phyloP scores from a whole-genome alignment of 1,284 basidiomycete species.

The Sporisorium exsertum region DNA sequence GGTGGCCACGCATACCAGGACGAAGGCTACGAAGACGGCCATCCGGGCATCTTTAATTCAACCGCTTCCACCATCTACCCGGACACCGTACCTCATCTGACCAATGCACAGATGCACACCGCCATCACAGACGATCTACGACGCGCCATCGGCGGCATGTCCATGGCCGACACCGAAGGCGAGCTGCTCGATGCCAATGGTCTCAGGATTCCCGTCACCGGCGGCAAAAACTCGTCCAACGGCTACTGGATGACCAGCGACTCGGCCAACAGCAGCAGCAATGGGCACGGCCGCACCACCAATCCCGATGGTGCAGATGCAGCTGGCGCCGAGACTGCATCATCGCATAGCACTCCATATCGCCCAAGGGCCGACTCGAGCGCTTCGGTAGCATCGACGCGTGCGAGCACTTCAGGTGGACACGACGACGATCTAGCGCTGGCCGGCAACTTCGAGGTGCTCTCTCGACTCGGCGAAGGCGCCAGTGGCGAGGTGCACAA shows the following conservation, averaged over 20 bases:
- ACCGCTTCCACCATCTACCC: constrained; percentile 57
- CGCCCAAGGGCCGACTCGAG: constrained; percentile 26
- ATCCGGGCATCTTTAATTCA: constrained; percentile 34
- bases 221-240: constrained; percentile 35
- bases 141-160: constrained; percentile 60
- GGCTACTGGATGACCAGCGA: constrained; percentile 43
- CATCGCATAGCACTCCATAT: constrained; percentile 2
- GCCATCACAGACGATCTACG: constrained; percentile 62
- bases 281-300: constrained; percentile 1
- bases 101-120: constrained; percentile 47
- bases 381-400: constrained; percentile 28
- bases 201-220: constrained; percentile 40
- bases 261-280: constrained; percentile 13
- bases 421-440: constrained; percentile 52
- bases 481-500: constrained; percentile 95
- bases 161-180: constrained; percentile 44
- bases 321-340: not conserved
- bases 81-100: constrained; percentile 55
- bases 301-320: not conserved
- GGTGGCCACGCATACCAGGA: constrained; percentile 33
- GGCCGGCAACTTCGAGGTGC: constrained; percentile 77
- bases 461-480: constrained; percentile 87
- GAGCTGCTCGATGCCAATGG: constrained; percentile 44
- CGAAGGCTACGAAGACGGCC: constrained; percentile 53
- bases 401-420: constrained; percentile 20